phyloP scores from a whole-genome alignment of 129 eudicot genomes.

The Helichrysum umbraculigerum region DNA sequence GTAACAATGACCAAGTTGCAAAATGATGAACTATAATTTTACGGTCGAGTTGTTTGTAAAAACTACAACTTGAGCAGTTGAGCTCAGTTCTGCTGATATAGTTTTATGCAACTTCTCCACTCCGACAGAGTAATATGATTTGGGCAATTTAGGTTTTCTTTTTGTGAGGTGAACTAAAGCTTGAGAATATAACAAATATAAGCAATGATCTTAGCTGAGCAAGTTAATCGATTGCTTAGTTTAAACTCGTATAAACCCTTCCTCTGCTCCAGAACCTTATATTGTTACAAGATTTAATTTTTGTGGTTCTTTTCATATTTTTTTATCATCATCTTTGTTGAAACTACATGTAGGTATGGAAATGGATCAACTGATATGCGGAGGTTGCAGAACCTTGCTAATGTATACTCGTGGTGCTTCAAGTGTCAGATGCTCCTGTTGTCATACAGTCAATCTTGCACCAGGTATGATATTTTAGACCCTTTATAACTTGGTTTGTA shows the following conservation, averaged over 20 bases:
- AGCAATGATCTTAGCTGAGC: not conserved
- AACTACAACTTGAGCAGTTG: no score
- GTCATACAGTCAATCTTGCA: constrained; percentile 70
- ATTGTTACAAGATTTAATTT: not conserved
- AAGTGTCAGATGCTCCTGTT: constrained; percentile 89
- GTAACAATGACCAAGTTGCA: no score
- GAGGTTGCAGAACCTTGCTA: constrained; percentile 76
- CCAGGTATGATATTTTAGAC: constrained; percentile 51
- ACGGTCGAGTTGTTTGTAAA: no score
- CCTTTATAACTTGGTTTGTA: not conserved
- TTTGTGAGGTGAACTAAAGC: not conserved
- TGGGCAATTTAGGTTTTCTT: not conserved
- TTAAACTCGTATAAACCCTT: not conserved
- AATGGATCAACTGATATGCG: constrained; percentile 84
- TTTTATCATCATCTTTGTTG: not conserved
- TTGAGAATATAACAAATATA: not conserved
- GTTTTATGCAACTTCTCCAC: not conserved
- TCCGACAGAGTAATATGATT: not conserved
- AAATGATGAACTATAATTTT: no score
- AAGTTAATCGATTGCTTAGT: not conserved
- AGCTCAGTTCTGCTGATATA: not conserved
- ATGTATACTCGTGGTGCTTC: constrained; percentile 87
- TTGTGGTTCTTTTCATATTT: not conserved
- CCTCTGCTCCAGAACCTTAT: not conserved
- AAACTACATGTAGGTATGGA: constrained; percentile 49